Evolutionary conservation across 2,329 filamentous ascomycete genomes (phyloP), one percentile per base, ranked within the genome.

Genomic region (Microascus cirrosus): DNA sequence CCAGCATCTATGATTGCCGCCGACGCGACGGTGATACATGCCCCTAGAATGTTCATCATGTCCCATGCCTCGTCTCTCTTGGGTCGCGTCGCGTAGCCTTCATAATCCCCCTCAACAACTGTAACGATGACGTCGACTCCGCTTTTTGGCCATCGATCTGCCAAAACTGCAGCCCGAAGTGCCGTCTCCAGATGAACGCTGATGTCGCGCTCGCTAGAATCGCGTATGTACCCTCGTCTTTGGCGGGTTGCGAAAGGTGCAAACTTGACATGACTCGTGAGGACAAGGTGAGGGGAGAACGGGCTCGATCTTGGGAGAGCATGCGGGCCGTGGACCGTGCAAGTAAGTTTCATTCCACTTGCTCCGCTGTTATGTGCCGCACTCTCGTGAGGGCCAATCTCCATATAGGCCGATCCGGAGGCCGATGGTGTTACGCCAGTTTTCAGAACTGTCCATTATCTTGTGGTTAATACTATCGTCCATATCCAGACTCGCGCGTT

Each of bases 71-170:
- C 84, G 59, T 84, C 80, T 10, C 74, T 77, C 63, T 74, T 71
- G 25, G 74, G 73, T 34, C 74, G 68, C 2, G 72, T 73, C 53
- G 71, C 70, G 69, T 71, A 81, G 69, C 69, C 80, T 72, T 93
- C 87, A 68, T 96, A 90, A 67, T 97, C 94, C 2, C 90, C 93
- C 73, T 99, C 94, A 20, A 99, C 77, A 54, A 99, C 85, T 0
- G 91, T 96, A 54, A 99, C 84, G 20, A 96, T 86, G 48, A 99
- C 86, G 69, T 99, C 94, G n/a, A 96, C 86, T 52, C 90, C 92
- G 69, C 90, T 96, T 77, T 99, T 99, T n/a, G 94, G 94, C 90
- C 93, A 99, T 59, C 93, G 80, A 69, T 96, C 92, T 15, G 90
- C 91, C 67, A 97, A 93, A 55, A 97, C 85, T 8, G 90, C 89